These are phyloP conservation scores for Cryptococcus sp. DNA, from an alignment of 1,284 basidiomycete genomes.

Conservation along the genomic window DNA sequence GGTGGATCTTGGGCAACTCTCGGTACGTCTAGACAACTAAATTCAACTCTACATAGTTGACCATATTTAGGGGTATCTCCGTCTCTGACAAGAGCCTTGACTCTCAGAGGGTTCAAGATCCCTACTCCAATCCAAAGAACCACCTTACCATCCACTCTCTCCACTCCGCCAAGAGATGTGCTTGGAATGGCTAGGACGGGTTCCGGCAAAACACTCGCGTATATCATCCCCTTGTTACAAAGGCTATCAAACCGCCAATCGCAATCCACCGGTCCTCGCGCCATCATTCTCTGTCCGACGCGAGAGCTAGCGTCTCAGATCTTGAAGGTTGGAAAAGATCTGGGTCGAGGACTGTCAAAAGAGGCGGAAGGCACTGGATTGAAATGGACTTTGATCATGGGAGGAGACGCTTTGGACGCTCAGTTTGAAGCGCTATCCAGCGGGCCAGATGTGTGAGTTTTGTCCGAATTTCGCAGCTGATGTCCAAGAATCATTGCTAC, in stretches of 20 bases:
- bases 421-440: slow-evolving; percentile 93
- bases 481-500: slow-evolving; percentile 81
- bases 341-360: slow-evolving; percentile 59
- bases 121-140: slow-evolving; percentile 96
- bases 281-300: slow-evolving; percentile 83
- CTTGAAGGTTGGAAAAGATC: slow-evolving; percentile 87
- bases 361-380: slow-evolving; percentile 58
- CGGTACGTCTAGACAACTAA: slow-evolving; percentile 17
- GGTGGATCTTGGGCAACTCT: slow-evolving; percentile 29
- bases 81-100: slow-evolving; percentile 52
- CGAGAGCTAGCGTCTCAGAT: slow-evolving; percentile 94
- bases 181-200: slow-evolving; percentile 99
- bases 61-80: slow-evolving; percentile 16
- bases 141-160: slow-evolving; percentile 77
- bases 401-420: slow-evolving; percentile 91
- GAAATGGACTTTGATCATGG: slow-evolving; percentile 91
- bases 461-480: neutral
- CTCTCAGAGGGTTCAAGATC: slow-evolving; percentile 86
- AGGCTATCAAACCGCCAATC: slow-evolving; percentile 76
- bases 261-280: slow-evolving; percentile 74
- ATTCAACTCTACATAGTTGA: neutral
- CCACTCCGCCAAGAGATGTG: slow-evolving; percentile 83
- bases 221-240: slow-evolving; percentile 87
- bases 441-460: slow-evolving; percentile 86
- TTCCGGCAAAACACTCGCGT: slow-evolving; percentile 96